Base-by-base conservation (phyloP, 106 monocot genomes). In the Dactylorhiza incarnata region DNA sequence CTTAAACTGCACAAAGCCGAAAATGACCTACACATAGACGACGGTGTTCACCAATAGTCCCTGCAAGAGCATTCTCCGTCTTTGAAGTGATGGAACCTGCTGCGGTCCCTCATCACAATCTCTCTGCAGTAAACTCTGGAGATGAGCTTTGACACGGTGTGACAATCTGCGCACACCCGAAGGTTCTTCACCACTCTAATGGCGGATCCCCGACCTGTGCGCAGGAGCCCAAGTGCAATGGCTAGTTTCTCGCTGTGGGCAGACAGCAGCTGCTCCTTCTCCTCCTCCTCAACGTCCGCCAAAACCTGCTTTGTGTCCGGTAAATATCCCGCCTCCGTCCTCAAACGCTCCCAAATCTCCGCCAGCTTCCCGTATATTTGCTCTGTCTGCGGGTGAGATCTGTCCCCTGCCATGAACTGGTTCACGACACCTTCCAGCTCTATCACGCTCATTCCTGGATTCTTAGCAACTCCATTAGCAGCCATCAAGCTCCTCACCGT, bases 381-480 rank as follows among this genome's bases (percentile, higher is more conserved):
- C 16, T 76, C 26, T 9, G 82, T 58, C 43, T 82, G 68, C 3
- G 79, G 79, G 49, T 86, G 85, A 7, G 85, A 84, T 45, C 66
- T 68, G 23, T 91, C 91, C 22, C 87, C 86, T 6, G 85, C 87
- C 17, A 91, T 72, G 78, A 91, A 91, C 25, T 71, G 7, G 73
- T 83, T 79, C 9, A 82, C 58, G n/a, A 56, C 25, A 0, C 81
- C 86, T 9, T 84, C 55, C 29, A 84, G 65, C 78, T 88, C 91
- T 17, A 91, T 68, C 78, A 80, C 58, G 76, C 89, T 89, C 48
- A 56, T n/a, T 20, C 89, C 89, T 15, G 85, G 89, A 23, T 74
- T 12, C 72, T 89, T 89, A 1, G 73, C 56, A 14, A 89, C 74
- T 0, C 86, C 74, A 19, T 74, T 84, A 6, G 19, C 68, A 2